Evolutionary conservation across 2,329 filamentous ascomycete genomes (phyloP), one percentile per base, ranked within the genome.

Genomic region (Septoria petroselini): DNA sequence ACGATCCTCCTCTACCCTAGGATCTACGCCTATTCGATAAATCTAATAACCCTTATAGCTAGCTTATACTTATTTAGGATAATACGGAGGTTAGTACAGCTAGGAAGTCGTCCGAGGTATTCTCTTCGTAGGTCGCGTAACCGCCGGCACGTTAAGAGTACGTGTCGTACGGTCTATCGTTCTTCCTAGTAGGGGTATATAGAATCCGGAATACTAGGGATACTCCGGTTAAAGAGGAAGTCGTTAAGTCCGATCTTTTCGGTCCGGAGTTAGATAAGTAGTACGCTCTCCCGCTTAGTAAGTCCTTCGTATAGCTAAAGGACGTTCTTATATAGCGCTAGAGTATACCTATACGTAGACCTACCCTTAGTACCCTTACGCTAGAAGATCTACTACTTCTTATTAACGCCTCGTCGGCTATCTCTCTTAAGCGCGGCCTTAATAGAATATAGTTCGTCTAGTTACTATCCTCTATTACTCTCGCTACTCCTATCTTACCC

Each of bases 51-150:
- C 45, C 45, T 54, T 30, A 23, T 51, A 41, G 52, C 52, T 54
- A 51, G 41, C 42, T 54, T 54, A 40, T 38, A 47, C 47, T 54
- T 48, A 19, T 30, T 54, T 27, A 51, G 48, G 17, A 51, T 54
- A 42, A 15, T 42, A 17, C 31, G 41, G 38, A 54, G 52, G 23
- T 47, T 31, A 38, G 23, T 56, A 15, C 37, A 21, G 15, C 37
- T 17, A n/a, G 14, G 9, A 18, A 41, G 11, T 21, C 14, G 40
- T n/a, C 27, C 30, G 7, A 54, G 40, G 23, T 52, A 27, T 38
- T 52, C 21, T 29, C 31, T 42, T 33, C 48, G 43, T 30, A 53
- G 40, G 45, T 57, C 48, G 9, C 19, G 44, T 19, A 52, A 47
- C 27, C 38, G 44, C 23, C 43, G 29, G 39, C 43, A 57, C 44